Evolutionary conservation across 352 stramenopile species (phyloP), one percentile per base, ranked within the genome.

Genomic region (Pythium chondricola): DNA sequence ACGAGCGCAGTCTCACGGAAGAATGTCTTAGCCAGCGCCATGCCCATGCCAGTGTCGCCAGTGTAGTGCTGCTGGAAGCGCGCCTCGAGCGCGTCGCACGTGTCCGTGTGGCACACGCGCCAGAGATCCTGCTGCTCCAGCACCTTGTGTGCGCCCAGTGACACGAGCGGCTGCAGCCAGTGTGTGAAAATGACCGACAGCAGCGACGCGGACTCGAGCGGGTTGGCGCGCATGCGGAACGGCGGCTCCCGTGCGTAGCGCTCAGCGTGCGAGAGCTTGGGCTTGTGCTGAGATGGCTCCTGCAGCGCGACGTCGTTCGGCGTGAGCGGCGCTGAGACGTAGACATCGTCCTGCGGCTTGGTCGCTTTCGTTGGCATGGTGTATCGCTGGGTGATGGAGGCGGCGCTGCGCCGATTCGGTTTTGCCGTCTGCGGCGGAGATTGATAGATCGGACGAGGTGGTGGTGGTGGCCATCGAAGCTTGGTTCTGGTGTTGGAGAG

Each of bases 81-180:
- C 18, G 16, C 25, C 16, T 54, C 33, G 2, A 67, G 26, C 10
- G 37, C 54, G 11, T 58, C 48, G 17, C 58, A 63, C n/a, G 52
- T 43, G 45, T 67, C 58, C 11, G 18, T 41, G 4, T 48, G 32
- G n/a, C 52, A 57, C 17, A 63, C 42, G 6, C 21, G 52, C 65
- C 65, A 74, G 2, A 69, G 38, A 47, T 74, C 65, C 16, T 66
- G 39, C 7, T 53, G 36, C 30, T 71, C 53, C 4, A 74, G 48
- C 1, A 58, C 39, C 26, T 64, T 62, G 2, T 56, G 36, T n/a
- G 60, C 48, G 16, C 61, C 57, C 11, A 65, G 41, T 7, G 60
- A 63, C 17, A 74, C 31, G 16, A 74, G 38, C 17, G 61, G 53
- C 39, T 68, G 51, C n/a, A 67, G 35, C 58, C 59, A 74, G 14